Percentiles rank a stretch among this genome's conserved stretches.
phyloP scores from a whole-genome alignment of 768 basidiomycete genomes.

The Porpolomopsis calyptriformis region DNA sequence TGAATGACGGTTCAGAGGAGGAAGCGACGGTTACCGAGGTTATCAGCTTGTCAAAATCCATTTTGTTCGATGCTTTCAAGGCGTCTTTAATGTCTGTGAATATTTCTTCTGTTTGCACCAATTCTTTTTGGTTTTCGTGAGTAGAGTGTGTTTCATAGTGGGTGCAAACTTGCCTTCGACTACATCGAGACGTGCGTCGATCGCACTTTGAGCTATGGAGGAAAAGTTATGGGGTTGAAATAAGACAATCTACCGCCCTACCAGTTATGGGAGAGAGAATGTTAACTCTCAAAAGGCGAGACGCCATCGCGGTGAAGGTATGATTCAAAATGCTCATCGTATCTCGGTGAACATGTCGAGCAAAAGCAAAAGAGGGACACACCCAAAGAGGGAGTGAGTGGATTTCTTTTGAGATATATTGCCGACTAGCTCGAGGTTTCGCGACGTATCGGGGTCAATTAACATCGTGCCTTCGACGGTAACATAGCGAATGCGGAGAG shows the following conservation, averaged over 20 bases:
- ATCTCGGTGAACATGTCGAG: neutral
- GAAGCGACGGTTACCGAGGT: constrained; percentile 35
- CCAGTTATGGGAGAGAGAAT: constrained; percentile 76
- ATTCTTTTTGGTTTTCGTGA: constrained; percentile 33
- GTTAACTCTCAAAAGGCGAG: constrained; percentile 67
- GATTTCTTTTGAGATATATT: constrained; percentile 64
- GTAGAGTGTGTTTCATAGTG: too few relatives aligned
- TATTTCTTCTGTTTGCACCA: constrained; percentile 65
- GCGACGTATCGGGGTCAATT: constrained; percentile 83
- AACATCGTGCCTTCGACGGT: constrained; percentile 89
- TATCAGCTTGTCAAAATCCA: constrained; percentile 85
- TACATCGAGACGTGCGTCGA: constrained; percentile 76
- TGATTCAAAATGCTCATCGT: constrained; percentile 54
- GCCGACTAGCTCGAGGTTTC: constrained; percentile 79
- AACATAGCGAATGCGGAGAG: constrained; percentile 64
- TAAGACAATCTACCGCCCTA: constrained; percentile 16
- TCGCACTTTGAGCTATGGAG: constrained; percentile 42
- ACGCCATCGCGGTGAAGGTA: constrained; percentile 86
- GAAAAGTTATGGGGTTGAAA: neutral
- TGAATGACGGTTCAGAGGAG: neutral
- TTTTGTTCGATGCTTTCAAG: constrained; percentile 59
- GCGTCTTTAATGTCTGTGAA: constrained; percentile 61
- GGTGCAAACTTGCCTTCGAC: constrained; percentile 52
- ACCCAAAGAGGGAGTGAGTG: constrained; percentile 74
- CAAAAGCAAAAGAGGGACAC: constrained; percentile 10